phyloP scores from a whole-genome alignment of 2,329 filamentous ascomycete genomes.

The Colletotrichum spinosum region DNA sequence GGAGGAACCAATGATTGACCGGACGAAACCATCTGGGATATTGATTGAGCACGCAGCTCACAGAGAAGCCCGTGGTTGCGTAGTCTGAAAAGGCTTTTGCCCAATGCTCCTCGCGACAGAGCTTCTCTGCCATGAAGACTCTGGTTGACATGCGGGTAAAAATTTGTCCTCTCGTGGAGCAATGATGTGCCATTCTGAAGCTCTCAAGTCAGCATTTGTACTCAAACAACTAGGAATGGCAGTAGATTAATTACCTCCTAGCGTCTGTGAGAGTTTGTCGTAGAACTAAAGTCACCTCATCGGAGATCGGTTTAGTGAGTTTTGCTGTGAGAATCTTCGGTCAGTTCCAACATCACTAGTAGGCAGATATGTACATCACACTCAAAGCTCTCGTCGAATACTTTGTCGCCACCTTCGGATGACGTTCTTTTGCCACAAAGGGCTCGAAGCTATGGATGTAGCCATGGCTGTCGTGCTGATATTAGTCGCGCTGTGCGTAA shows the following conservation, averaged over 20 bases:
- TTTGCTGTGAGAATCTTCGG: no score
- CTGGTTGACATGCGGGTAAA: constrained; percentile 63
- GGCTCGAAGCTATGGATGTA: neutral
- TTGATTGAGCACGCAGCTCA: constrained; percentile 47
- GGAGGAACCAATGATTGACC: constrained; percentile 57
- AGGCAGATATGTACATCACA: no score
- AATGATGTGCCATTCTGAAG: constrained; percentile 40
- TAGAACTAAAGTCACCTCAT: no score
- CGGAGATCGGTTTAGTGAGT: no score
- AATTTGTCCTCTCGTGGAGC: constrained; percentile 37
- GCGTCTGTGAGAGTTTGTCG: no score
- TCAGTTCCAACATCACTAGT: no score
- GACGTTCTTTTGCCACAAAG: neutral
- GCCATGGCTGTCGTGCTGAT: neutral
- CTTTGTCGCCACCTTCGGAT: neutral
- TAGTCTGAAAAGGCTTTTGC: no score
- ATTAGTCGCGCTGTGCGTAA: no score
- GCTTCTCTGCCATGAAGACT: constrained; percentile 57
- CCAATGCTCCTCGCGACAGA: constrained; percentile 61
- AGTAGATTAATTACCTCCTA: no score
- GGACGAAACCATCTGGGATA: constrained; percentile 53
- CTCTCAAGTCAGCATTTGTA: fast-evolving
- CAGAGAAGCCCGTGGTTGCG: no score
- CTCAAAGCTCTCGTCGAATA: neutral
- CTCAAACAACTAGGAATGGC: neutral